These are phyloP conservation scores for Penicillium italicum DNA, from an alignment of 2,329 filamentous ascomycete species.

Conservation along the genomic window DNA sequence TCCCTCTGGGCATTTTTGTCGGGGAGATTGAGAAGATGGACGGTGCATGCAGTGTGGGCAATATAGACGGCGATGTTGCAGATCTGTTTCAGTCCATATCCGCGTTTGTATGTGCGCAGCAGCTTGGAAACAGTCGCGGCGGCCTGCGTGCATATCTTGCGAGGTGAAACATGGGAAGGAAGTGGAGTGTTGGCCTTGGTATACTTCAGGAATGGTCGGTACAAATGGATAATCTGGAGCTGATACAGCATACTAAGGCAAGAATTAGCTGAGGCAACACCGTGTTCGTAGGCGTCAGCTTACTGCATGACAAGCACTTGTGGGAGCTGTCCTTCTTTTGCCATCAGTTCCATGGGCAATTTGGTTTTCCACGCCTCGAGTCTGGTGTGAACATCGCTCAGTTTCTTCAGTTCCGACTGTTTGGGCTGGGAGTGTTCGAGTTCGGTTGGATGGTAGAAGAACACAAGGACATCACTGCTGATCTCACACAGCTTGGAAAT, in stretches of 20 bases:
- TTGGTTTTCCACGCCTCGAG: constrained; percentile 85
- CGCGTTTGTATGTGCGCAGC: constrained; percentile 89
- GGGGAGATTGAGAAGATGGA: constrained; percentile 87
- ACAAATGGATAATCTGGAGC: constrained; percentile 90
- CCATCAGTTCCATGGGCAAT: constrained; percentile 80
- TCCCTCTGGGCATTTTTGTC: constrained; percentile 88
- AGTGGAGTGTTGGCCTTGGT: constrained; percentile 75
- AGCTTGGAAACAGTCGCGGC: constrained; percentile 87
- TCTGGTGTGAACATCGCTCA: constrained; percentile 85
- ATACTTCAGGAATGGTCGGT: constrained; percentile 92
- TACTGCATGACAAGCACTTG: constrained; percentile 84
- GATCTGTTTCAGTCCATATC: constrained; percentile 86
- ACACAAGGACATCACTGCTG: constrained; percentile 80
- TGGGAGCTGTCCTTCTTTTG: constrained; percentile 82
- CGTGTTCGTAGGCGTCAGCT: constrained; percentile 37
- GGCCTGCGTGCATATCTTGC: constrained; percentile 85
- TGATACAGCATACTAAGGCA: constrained; percentile 87
- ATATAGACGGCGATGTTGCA: constrained; percentile 98
- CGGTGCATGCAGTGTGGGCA: constrained; percentile 87
- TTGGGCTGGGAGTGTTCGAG: constrained; percentile 65
- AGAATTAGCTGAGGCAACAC: constrained; percentile 15
- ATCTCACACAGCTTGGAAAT: constrained; percentile 86
- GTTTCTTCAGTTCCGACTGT: constrained; percentile 80
- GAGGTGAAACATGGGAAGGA: constrained; percentile 80
- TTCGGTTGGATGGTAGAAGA: constrained; percentile 81